Evolutionary conservation across 2,329 filamentous ascomycete species (phyloP).

Genomic region (Aureobasidium namibiae): DNA sequence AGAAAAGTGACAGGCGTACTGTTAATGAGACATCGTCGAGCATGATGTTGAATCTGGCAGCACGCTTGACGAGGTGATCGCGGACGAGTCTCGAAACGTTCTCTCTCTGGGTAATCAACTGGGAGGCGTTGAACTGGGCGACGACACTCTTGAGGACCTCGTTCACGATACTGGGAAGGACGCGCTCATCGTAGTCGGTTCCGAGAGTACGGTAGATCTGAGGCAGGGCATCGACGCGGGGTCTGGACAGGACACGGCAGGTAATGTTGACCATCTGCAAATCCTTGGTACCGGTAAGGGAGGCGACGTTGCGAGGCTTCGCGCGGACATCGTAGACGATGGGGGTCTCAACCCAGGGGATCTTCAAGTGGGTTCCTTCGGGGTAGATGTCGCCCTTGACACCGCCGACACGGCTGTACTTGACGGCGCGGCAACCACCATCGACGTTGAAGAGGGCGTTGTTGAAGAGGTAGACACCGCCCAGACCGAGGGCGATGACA

Average conservation of each 20-base stretch:
- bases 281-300: constrained; percentile 96
- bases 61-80: constrained; percentile 84
- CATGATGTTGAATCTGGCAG: constrained; percentile 93
- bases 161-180: constrained; percentile 97
- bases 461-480: constrained; percentile 47
- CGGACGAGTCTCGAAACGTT: constrained; percentile 86
- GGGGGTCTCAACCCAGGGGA: constrained; percentile 96
- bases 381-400: constrained; percentile 93
- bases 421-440: constrained; percentile 97
- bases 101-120: constrained; percentile 98
- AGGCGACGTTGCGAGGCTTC: constrained; percentile 92
- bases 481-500: constrained; percentile 44
- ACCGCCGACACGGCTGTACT: constrained; percentile 82
- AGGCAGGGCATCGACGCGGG: constrained; percentile 77
- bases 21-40: constrained; percentile 96
- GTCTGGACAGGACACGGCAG: constrained; percentile 93
- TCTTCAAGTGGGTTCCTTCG: constrained; percentile 91
- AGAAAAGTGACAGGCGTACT: constrained; percentile 43
- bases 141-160: constrained; percentile 98
- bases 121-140: constrained; percentile 95
- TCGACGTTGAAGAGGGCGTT: constrained; percentile 76
- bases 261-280: constrained; percentile 99
- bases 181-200: constrained; percentile 93
- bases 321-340: constrained; percentile 97
- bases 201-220: constrained; percentile 97